Percentiles rank a stretch among this genome's conserved stretches.
Conservation (phyloP, 2,329 filamentous ascomycete genomes). For the Alternaria solani region DNA sequence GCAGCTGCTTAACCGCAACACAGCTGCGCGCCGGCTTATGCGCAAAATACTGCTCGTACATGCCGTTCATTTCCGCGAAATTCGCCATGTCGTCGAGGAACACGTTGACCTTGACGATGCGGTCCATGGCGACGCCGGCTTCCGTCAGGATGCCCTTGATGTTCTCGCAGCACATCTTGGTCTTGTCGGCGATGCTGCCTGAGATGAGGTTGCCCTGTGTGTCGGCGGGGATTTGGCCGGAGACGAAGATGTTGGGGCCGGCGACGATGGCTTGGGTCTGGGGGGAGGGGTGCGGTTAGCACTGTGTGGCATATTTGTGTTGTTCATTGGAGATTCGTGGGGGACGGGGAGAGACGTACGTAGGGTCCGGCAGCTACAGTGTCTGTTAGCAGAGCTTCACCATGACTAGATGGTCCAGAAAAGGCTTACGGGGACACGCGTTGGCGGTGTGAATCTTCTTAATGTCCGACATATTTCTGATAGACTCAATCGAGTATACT, state of each 20-base stretch:
- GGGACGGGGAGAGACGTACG: constrained; percentile 43
- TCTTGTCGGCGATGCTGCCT: constrained; percentile 73
- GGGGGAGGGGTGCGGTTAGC: background rate
- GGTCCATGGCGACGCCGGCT: constrained; percentile 78
- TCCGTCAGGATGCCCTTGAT: constrained; percentile 83
- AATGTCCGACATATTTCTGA: constrained; percentile 53
- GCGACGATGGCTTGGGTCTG: constrained; percentile 70
- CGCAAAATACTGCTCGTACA: constrained; percentile 82
- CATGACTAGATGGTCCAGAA: background rate
- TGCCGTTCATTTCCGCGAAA: constrained; percentile 86
- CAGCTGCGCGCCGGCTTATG: constrained; percentile 90
- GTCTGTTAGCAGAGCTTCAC: constrained; percentile 2
- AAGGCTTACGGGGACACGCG: constrained; percentile 55
- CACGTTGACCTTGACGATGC: constrained; percentile 81
- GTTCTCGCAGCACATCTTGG: constrained; percentile 77
- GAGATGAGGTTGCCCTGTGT: constrained; percentile 66
- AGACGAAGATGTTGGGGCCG: constrained; percentile 73
- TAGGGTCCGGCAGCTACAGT: constrained; percentile 54
- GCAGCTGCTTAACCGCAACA: constrained; percentile 87
- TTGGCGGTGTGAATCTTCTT: constrained; percentile 54
- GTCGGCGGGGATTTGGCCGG: constrained; percentile 79
- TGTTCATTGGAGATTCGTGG: background rate
- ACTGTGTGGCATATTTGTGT: background rate
- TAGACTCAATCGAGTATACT: background rate
- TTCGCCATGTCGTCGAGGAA: constrained; percentile 92